Conservation (phyloP, 2,329 filamentous ascomycete species). For the Mariannaea sp. region DNA sequence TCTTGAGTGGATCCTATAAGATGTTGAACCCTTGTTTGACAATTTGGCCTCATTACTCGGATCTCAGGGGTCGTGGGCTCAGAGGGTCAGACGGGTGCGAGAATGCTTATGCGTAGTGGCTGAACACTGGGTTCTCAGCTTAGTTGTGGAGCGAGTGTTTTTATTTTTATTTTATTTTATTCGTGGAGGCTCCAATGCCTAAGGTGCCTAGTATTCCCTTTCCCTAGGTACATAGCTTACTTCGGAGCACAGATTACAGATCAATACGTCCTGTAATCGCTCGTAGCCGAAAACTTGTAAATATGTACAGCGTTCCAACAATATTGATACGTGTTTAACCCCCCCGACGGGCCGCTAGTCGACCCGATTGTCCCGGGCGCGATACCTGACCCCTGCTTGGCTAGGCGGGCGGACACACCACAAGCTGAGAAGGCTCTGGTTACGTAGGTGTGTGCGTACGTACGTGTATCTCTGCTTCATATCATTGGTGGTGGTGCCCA, state of each 20-base stretch:
- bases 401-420: no score
- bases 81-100: background rate
- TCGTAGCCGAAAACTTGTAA: no score
- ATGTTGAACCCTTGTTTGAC: slow-evolving; percentile 30
- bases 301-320: background rate
- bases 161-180: no score
- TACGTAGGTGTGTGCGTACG: background rate
- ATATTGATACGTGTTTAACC: slow-evolving; percentile 16
- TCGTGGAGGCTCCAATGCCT: no score
- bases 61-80: slow-evolving; percentile 21
- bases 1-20: slow-evolving; percentile 28
- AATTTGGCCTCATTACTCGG: slow-evolving; percentile 33
- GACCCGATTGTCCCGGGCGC: slow-evolving; percentile 35
- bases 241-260: no score
- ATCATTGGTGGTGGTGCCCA: no score
- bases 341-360: slow-evolving; percentile 26
- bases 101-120: no score
- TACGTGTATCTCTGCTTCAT: no score
- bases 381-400: slow-evolving; percentile 24
- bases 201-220: background rate
- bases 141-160: no score
- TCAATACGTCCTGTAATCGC: no score
- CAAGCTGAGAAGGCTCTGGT: slow-evolving; percentile 1
- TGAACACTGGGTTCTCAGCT: no score
- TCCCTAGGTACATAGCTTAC: no score